Conservation (phyloP, 2,329 filamentous ascomycete species). For the Leptographium flavum region DNA sequence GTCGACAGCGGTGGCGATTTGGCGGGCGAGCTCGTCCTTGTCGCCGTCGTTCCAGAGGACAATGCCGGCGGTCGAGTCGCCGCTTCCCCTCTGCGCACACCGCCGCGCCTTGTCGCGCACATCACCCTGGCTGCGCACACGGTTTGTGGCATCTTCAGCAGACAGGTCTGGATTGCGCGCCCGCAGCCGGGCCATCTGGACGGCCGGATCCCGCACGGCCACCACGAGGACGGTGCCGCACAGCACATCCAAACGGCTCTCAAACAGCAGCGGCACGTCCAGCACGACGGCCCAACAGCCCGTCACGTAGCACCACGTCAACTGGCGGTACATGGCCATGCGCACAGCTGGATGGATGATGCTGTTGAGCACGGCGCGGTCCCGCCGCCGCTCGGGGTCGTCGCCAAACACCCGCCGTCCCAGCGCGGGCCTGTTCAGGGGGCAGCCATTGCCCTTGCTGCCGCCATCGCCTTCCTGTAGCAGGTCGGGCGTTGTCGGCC, state of each 20-base stretch:
- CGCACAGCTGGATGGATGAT: conserved; percentile 91
- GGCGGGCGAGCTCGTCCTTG: conserved; percentile 50
- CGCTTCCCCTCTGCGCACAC: conserved; percentile 41
- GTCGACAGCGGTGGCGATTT: conserved; percentile 52
- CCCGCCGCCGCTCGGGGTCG: conserved; percentile 51
- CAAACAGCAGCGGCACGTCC: conserved; percentile 85
- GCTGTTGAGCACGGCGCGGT: conserved; percentile 65
- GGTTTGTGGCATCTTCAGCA: conserved; percentile 73
- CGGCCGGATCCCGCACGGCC: conserved; percentile 60
- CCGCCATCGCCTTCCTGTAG: conserved; percentile 47
- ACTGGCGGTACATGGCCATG: conserved; percentile 60
- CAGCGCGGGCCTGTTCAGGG: conserved; percentile 74
- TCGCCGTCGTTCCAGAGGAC: conserved; percentile 86
- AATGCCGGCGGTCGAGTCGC: conserved; percentile 38
- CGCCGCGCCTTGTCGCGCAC: conserved; percentile 70
- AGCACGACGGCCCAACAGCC: conserved; percentile 84
- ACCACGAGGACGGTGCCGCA: conserved; percentile 82
- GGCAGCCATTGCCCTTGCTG: conserved; percentile 23
- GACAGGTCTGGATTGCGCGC: conserved; percentile 64
- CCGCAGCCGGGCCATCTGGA: conserved; percentile 70
- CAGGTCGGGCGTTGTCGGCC: conserved; percentile 70
- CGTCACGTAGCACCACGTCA: conserved; percentile 57
- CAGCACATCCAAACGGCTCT: conserved; percentile 70
- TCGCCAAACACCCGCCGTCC: conserved; percentile 78
- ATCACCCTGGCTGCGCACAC: conserved; percentile 76